Evolutionary conservation across 2,329 filamentous ascomycete species (phyloP).

Genomic region (Colletotrichum limetticola): DNA sequence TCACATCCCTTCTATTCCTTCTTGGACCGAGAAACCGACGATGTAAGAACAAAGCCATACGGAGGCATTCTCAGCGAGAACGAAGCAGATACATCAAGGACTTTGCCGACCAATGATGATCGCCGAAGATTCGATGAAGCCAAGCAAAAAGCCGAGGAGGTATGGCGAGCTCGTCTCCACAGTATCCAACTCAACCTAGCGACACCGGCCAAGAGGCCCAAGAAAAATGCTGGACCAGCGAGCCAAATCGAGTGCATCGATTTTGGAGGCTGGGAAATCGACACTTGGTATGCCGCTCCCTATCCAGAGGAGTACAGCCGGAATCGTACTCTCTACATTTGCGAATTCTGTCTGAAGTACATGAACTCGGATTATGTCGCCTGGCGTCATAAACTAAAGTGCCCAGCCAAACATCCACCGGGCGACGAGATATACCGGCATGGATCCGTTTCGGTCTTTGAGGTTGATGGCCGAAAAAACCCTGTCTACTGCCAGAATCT

Average conservation of each 20-base stretch:
- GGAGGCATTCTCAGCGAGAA: constrained; percentile 90
- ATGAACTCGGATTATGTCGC: constrained; percentile 99
- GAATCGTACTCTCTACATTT: constrained; percentile 97
- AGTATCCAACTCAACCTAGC: constrained; percentile 72
- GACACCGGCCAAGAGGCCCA: constrained; percentile 70
- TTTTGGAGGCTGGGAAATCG: constrained; percentile 97
- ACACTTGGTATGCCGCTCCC: constrained; percentile 98
- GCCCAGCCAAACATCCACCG: constrained; percentile 93
- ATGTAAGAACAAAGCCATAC: constrained; percentile 92
- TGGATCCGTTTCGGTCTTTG: constrained; percentile 91
- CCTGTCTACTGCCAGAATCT: constrained; percentile 99
- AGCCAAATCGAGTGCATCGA: constrained; percentile 99
- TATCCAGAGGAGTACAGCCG: constrained; percentile 99
- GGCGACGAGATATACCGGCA: constrained; percentile 98
- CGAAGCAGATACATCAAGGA: constrained; percentile 92
- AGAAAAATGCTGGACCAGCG: constrained; percentile 84
- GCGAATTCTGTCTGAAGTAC: constrained; percentile 99
- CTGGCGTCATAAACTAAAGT: constrained; percentile 97
- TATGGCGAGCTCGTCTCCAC: constrained; percentile 78
- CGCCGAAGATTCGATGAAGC: constrained; percentile 89
- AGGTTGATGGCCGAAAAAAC: constrained; percentile 96
- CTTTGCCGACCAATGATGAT: constrained; percentile 82
- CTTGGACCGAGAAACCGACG: constrained; percentile 88
- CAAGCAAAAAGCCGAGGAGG: constrained; percentile 89
- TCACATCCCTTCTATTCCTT: constrained; percentile 88